Evolutionary conservation across 2,329 filamentous ascomycete genomes (phyloP), one percentile per base, ranked within the genome.

Genomic region (Phialophora chinensis): DNA sequence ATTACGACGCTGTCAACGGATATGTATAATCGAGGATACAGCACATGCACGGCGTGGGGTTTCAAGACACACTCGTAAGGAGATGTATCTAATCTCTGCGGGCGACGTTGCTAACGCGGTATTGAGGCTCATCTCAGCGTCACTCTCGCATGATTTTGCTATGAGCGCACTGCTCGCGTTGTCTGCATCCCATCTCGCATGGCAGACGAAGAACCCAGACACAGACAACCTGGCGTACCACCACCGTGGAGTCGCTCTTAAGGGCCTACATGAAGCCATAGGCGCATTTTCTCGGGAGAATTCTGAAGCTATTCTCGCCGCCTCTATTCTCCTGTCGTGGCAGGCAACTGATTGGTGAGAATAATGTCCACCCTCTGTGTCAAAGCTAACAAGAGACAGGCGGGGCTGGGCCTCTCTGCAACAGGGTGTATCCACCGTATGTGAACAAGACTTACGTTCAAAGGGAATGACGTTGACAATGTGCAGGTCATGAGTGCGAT

Each of bases 291-390:
- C 91, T 2, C 88, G 88, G 73, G 88, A 90, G 60, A 96, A 93
- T 68, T 94, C 92, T 1, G 94, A 99, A 79, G 93, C 93, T 52
- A 90, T 97, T 69, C 85, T 99, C 62, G 94, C 93, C 29, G 92
- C 93, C 35, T 97, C 94, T 29, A 88, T 97, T 53, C 86, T 98
- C 56, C 85, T 99, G 58, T 96, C 93, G 44, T 98, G 95, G 93
- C 94, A 98, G 81, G 91, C 92, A 63, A 95, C 90, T 67, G 94
- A 98, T 82, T 98, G 93, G 94, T 96, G 85, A 84, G 89, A 82
- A 75, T 49, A 73, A 73, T 72, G 63, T 72, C 69, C 72, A 5
- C 27, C 10, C 33, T 20, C 31, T 49, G 47, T 10, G 49, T 47
- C 12, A 54, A 75, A 63, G 74, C 80, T 83, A 74, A 83, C 71